Conservation (phyloP, 139 green algal genomes). For the Desmodesmus armatus region DNA sequence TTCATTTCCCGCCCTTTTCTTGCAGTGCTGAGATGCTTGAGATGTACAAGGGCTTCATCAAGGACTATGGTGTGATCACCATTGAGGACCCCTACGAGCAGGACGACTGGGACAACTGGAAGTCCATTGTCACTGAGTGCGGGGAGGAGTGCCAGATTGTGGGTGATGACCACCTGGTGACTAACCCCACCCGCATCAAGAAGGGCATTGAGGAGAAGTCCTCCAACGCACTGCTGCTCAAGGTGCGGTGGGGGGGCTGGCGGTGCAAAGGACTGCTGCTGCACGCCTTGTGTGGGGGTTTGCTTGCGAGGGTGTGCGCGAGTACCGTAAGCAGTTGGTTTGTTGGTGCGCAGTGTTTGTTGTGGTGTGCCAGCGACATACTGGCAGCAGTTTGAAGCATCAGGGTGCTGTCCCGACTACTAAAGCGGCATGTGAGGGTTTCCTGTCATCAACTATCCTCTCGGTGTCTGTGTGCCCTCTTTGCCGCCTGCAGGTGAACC, state of each 20-base stretch:
- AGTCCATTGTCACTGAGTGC: constrained; percentile 13
- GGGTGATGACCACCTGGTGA: constrained; percentile 98
- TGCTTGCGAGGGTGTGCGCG: too few species aligned
- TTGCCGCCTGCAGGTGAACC: constrained; percentile 82
- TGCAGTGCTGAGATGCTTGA: constrained; percentile 84
- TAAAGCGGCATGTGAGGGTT: too few species aligned
- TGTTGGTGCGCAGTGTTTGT: too few species aligned
- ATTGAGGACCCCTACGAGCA: constrained; percentile 99
- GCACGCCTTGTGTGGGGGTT: too few species aligned
- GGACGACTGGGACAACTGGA: constrained; percentile 93
- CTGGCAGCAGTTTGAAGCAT: too few species aligned
- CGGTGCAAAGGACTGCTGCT: too few species aligned
- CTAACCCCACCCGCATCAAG: constrained; percentile 94
- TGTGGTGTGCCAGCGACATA: too few species aligned
- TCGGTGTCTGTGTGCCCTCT: too few species aligned
- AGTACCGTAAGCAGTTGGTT: too few species aligned
- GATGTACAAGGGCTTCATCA: constrained; percentile 91
- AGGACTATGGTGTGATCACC: constrained; percentile 94
- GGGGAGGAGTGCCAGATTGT: constrained; percentile 84
- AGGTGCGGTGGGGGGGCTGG: constrained; percentile 68
- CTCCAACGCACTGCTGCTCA: constrained; percentile 98
- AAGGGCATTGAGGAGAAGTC: constrained; percentile 95
- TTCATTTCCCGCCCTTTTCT: too few species aligned
- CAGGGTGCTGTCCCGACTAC: too few species aligned
- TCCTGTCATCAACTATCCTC: too few species aligned